Evolutionary conservation across 768 basidiomycete species (phyloP).

Genomic region (Chlorophyllum brunneum): DNA sequence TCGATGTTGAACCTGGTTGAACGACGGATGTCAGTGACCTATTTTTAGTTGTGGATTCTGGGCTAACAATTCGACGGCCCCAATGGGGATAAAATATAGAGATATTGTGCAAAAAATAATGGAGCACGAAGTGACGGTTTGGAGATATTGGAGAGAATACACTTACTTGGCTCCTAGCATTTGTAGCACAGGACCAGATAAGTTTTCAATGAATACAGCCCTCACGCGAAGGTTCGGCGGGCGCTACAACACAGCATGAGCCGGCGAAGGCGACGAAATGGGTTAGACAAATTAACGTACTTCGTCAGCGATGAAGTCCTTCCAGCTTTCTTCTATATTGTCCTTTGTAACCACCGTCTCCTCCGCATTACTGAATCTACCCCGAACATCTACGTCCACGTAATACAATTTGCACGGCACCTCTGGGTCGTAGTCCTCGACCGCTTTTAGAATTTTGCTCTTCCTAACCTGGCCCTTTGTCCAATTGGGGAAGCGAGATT

Average conservation of each 20-base stretch:
- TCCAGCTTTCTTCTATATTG: conserved; percentile 34
- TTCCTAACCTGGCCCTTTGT: conserved; percentile 34
- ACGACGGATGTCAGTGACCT: neutral
- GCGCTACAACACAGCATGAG: conserved; percentile 13
- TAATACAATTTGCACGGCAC: conserved; percentile 23
- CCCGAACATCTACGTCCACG: conserved; percentile 36
- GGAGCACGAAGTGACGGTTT: too few species aligned
- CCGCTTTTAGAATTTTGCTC: conserved; percentile 28
- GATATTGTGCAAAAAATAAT: too few species aligned
- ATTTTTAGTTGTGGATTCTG: neutral
- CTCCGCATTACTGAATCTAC: conserved; percentile 32
- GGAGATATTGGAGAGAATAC: neutral
- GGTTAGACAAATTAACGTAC: conserved; percentile 24
- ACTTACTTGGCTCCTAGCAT: conserved; percentile 57
- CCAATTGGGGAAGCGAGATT: conserved; percentile 50
- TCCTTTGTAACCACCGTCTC: conserved; percentile 19
- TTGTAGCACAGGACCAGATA: conserved; percentile 50
- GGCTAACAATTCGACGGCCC: too few species aligned
- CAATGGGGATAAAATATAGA: too few species aligned
- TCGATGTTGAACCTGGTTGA: conserved; percentile 51
- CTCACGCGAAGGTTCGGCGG: conserved; percentile 40
- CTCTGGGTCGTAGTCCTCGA: neutral
- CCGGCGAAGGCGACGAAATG: neutral
- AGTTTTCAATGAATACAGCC: conserved; percentile 48
- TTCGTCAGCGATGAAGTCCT: conserved; percentile 23